Evolutionary conservation across 2,329 filamentous ascomycete species (phyloP).

Genomic region (Aspergillus brasiliensis): DNA sequence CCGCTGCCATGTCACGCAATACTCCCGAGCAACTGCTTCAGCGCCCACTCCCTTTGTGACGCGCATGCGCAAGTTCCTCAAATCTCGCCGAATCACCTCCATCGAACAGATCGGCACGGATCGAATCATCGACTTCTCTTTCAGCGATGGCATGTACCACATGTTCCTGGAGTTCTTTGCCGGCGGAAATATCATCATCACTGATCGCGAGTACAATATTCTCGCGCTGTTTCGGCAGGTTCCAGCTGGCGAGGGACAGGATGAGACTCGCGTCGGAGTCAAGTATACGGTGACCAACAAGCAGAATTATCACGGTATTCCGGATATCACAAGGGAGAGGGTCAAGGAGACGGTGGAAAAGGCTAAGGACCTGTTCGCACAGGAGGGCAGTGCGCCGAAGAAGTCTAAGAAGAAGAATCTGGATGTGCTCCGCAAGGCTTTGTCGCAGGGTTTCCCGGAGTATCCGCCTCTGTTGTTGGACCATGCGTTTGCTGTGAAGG

Average conservation of each 20-base stretch:
- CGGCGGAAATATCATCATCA: slow-evolving; percentile 90
- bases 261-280: slow-evolving; percentile 74
- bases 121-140: slow-evolving; percentile 86
- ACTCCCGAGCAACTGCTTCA: slow-evolving; percentile 81
- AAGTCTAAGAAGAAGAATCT: slow-evolving; percentile 76
- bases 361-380: slow-evolving; percentile 51
- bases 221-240: slow-evolving; percentile 79
- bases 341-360: slow-evolving; percentile 69
- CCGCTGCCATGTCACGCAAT: slow-evolving; percentile 90
- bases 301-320: slow-evolving; percentile 79
- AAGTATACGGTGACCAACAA: slow-evolving; percentile 78
- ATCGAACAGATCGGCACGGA: slow-evolving; percentile 89
- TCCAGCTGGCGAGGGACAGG: slow-evolving; percentile 77
- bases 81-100: slow-evolving; percentile 78
- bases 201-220: slow-evolving; percentile 80
- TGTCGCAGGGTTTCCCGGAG: slow-evolving; percentile 84
- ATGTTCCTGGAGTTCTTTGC: slow-evolving; percentile 96
- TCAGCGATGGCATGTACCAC: slow-evolving; percentile 86
- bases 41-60: slow-evolving; percentile 84
- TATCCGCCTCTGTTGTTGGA: slow-evolving; percentile 86
- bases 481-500: slow-evolving; percentile 71
- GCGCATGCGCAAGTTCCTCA: slow-evolving; percentile 81
- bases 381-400: slow-evolving; percentile 49
- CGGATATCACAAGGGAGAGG: slow-evolving; percentile 72
- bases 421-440: slow-evolving; percentile 74